Percentiles rank a stretch among this genome's conserved stretches.
These are phyloP conservation scores for Leptographium radiaticola DNA, from an alignment of 2,329 filamentous ascomycete species.

Conservation along the genomic window DNA sequence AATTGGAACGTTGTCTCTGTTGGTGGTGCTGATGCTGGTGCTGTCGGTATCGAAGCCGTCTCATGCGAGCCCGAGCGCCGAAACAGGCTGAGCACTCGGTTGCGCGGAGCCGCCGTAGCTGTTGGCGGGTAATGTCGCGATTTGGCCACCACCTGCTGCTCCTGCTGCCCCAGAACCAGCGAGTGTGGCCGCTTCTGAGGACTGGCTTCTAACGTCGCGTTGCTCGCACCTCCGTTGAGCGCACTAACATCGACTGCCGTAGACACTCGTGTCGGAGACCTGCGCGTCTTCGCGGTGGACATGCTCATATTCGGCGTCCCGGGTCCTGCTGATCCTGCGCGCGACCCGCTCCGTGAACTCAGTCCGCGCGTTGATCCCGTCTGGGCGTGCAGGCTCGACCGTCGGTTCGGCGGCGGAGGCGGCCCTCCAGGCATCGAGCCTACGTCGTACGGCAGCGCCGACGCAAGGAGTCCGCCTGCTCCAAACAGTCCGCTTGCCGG, in stretches of 20 bases:
- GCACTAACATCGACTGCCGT: background rate
- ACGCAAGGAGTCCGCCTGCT: slow-evolving; percentile 17
- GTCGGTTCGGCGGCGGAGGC: slow-evolving; percentile 35
- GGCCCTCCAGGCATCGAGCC: slow-evolving; percentile 15
- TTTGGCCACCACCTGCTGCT: slow-evolving; percentile 1
- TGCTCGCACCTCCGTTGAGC: slow-evolving; percentile 1
- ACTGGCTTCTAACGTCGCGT: slow-evolving; percentile 3
- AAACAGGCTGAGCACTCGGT: slow-evolving; percentile 37
- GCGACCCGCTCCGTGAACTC: slow-evolving; percentile 8
- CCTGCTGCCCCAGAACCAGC: slow-evolving; percentile 2
- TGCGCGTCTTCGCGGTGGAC: slow-evolving; percentile 12
- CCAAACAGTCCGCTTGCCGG: slow-evolving; percentile 25
- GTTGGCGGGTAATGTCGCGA: slow-evolving; percentile 35
- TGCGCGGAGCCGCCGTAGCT: slow-evolving; percentile 23
- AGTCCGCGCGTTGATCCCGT: slow-evolving; percentile 17
- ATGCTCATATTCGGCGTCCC: background rate
- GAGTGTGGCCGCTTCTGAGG: slow-evolving; percentile 5
- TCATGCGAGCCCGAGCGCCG: slow-evolving; percentile 31
- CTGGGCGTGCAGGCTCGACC: slow-evolving; percentile 39
- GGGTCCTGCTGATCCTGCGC: slow-evolving; percentile 2
- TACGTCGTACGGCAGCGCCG: slow-evolving; percentile 13
- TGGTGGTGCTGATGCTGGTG: slow-evolving; percentile 13
- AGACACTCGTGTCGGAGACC: slow-evolving; percentile 13
- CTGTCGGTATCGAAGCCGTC: slow-evolving; percentile 12
- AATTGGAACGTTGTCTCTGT: slow-evolving; percentile 12